Percentiles rank a stretch among this genome's conserved stretches.
These are phyloP conservation scores for Lichtheimia ornata DNA, from an alignment of 371 early-diverging fungal species.

Conservation along the genomic window DNA sequence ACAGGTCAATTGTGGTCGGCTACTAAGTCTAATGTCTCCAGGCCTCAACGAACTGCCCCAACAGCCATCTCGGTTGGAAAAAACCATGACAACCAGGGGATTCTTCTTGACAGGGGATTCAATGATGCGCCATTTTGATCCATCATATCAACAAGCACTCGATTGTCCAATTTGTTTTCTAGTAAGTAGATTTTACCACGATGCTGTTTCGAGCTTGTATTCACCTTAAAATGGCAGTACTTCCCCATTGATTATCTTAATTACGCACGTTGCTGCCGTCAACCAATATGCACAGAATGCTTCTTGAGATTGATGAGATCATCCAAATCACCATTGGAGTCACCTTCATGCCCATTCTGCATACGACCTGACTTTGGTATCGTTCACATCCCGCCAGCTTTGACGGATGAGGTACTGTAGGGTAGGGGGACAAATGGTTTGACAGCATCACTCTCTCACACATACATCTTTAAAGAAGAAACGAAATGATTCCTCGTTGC, in stretches of 20 bases:
- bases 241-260: slow-evolving; percentile 88
- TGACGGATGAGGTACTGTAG: slow-evolving; percentile 36
- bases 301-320: slow-evolving; percentile 91
- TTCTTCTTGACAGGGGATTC: not conserved
- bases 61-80: not conserved
- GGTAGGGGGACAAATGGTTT: slow-evolving; percentile 27
- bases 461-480: not conserved
- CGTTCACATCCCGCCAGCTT: slow-evolving; percentile 62
- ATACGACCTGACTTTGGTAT: slow-evolving; percentile 84
- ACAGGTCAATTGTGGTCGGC: not conserved
- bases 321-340: slow-evolving; percentile 44
- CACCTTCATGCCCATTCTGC: slow-evolving; percentile 88
- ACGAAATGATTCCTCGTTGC: not conserved
- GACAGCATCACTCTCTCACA: slow-evolving; percentile 18
- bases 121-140: not conserved
- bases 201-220: not conserved
- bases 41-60: slow-evolving; percentile 1
- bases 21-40: slow-evolving; percentile 3
- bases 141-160: slow-evolving; percentile 53
- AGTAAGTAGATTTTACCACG: not conserved
- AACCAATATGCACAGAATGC: slow-evolving; percentile 95
- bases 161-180: slow-evolving; percentile 88
- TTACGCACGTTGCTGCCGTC: slow-evolving; percentile 90
- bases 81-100: slow-evolving; percentile 16
- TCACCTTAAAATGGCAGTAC: slow-evolving; percentile 50